Evolutionary conservation across 2,329 filamentous ascomycete genomes (phyloP).

Genomic region (Penicillium crustosum): DNA sequence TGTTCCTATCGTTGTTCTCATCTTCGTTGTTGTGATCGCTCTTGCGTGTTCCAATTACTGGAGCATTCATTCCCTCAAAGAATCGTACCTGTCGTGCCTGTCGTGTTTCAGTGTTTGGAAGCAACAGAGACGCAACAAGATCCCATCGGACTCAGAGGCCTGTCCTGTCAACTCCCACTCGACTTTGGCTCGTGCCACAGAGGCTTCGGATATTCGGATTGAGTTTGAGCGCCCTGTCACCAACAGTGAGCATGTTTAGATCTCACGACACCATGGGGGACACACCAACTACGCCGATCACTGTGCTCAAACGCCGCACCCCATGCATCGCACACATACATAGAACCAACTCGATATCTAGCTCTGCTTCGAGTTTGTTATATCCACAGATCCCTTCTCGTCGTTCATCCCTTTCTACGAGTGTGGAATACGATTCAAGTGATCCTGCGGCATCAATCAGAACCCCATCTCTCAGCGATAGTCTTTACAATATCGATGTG

Average conservation of each 20-base stretch:
- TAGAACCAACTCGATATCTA: constrained; percentile 1
- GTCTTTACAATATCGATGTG: constrained; percentile 23
- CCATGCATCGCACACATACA: constrained; percentile 6
- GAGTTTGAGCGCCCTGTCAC: constrained; percentile 28
- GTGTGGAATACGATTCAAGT: constrained; percentile 12
- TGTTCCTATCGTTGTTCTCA: constrained; percentile 49
- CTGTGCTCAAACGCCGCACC: constrained; percentile 48
- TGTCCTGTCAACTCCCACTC: constrained; percentile 21
- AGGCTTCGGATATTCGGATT: constrained; percentile 28
- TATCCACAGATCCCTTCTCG: constrained; percentile 30
- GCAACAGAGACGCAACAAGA: constrained; percentile 27
- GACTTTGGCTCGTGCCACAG: constrained; percentile 30
- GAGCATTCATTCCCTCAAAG: constrained; percentile 21
- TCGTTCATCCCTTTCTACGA: constrained; percentile 26
- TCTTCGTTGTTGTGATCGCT: constrained; percentile 39
- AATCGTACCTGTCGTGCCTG: constrained; percentile 19
- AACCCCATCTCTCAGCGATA: constrained; percentile 24
- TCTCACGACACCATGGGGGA: constrained; percentile 24
- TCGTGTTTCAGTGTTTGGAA: constrained; percentile 26
- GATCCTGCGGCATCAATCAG: constrained; percentile 22
- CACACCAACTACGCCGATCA: constrained; percentile 48
- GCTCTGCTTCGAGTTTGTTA: constrained; percentile 12
- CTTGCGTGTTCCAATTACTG: constrained; percentile 43
- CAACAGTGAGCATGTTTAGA: constrained; percentile 27
- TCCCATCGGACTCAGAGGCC: constrained; percentile 34